Percentiles rank a stretch among this genome's conserved stretches.
These are phyloP conservation scores for Ormosia semicastrata DNA, from an alignment of 306 rosid species.

Conservation along the genomic window DNA sequence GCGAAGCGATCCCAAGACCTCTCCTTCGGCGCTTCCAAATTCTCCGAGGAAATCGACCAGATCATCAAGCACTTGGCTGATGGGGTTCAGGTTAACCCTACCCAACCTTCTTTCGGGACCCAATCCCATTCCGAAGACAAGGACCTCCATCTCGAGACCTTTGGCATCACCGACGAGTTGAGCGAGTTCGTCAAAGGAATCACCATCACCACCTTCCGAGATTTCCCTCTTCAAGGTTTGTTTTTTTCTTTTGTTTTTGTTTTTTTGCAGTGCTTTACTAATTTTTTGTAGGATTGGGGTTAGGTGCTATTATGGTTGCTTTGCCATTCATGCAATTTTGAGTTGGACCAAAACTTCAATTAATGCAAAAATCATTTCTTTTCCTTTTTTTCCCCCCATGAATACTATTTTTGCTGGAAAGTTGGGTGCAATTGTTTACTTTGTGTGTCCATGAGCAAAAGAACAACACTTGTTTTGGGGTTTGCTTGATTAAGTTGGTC, in stretches of 20 bases:
- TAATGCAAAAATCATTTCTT: background rate
- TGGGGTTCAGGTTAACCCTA: background rate
- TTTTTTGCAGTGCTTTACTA: background rate
- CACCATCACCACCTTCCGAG: constrained; percentile 51
- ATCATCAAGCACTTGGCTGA: constrained; percentile 41
- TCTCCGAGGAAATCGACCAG: constrained; percentile 51
- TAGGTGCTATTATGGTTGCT: background rate
- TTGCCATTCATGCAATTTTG: background rate
- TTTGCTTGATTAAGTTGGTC: background rate
- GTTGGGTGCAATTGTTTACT: background rate
- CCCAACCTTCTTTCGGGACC: background rate
- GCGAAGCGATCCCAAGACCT: constrained; percentile 35
- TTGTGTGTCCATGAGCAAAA: background rate
- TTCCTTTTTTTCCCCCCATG: no score
- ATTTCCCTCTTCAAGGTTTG: constrained; percentile 63
- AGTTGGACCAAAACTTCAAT: background rate
- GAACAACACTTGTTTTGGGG: no score
- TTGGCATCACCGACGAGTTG: constrained; percentile 63
- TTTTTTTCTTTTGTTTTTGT: background rate
- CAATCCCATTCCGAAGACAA: background rate
- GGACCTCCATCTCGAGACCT: constrained; percentile 28
- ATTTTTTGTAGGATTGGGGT: background rate
- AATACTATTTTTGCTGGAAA: background rate
- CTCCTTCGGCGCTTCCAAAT: constrained; percentile 36
- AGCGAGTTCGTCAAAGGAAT: constrained; percentile 70